Base-by-base conservation (phyloP, 1,139 yeast genomes). In the Taphrina wiesneri region DNA sequence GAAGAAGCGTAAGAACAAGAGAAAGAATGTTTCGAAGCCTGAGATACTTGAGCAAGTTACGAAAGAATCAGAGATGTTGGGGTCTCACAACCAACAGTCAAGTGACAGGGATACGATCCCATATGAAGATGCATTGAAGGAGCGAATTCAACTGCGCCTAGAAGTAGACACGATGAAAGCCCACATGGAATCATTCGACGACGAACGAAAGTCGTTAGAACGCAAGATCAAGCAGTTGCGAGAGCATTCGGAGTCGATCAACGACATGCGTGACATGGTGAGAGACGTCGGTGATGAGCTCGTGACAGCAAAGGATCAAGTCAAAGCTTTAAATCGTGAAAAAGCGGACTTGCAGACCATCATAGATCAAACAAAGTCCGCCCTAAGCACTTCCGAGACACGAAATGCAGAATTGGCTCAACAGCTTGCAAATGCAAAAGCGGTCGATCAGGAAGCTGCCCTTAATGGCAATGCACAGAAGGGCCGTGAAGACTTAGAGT, bases 231-330 rank as follows among this genome's bases (percentile, higher is more conserved):
- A 13, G 23, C 28, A 51, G 21, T 46, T 49, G 23, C 25, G 19
- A 5, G 51, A 60, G 30, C 62, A 56, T 13, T 43, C 52, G 7
- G 87, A 85, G 60, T 88, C 86, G 69, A 77, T 85, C 25, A 86
- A 83, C 46, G 78, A 77, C 59, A 80, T 88, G 64, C 82, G 86
- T 70, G 96, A 89, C 67, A 87, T 86, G 88, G 76, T 90, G 60
- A 83, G 82, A 70, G 85, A 83, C 61, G 81, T 90, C 23, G 96
- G 96, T 0, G 83, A 87, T 72, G 95, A 89, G 62, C 78, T 90
- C 28, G 95, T 90, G 0, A 77, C 79, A 1, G 80, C 85, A 0
- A 80, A 80, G 68, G 86, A 82, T 47, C 75, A 77, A 30, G 52
- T 74, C 51, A 76, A 75, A 68, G 68, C 69, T 1, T 32, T 64